Base-by-base conservation (phyloP, 495 filamentous ascomycete genomes). In the Sordaria brevicollis region DNA sequence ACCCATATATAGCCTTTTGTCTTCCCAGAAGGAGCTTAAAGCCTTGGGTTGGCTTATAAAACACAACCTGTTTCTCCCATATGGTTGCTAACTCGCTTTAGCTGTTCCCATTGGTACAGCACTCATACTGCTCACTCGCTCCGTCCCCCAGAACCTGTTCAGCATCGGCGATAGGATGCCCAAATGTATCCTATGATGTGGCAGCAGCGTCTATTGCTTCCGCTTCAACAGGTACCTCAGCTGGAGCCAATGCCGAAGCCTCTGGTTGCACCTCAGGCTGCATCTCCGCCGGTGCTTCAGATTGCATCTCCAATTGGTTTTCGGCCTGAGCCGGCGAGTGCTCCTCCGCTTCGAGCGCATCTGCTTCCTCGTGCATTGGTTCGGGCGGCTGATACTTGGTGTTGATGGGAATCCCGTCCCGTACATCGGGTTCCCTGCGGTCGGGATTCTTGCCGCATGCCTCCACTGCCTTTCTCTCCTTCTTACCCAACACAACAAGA, bases 401-500 rank as follows among this genome's bases (percentile, higher is more conserved):
- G 67, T 81, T 82, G 38, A 73, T 73, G 5, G 77, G 70, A 8
- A 39, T 33, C 3, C 77, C 80, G n/a, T 76, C 68, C 65, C 71
- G 71, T 9, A 84, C 13, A 34, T 85, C 83, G 1, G 69, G 67
- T 71, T 84, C 83, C 66, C 66, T 78, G n/a, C 83, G 80, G 65
- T 81, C 71, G 2, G 83, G 84, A 39, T 86, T 85, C 39, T 77
- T 81, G 41, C 78, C 77, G 11, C 77, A 75, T 17, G 68, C 76
- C 2, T 72, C 80, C 38, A 88, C 80, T 4, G 74, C 69, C 0
- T 76, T 73, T 37, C 72, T 78, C 78, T 88, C 84, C 71, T 86
- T 87, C 68, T 79, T 78, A 39, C 83, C 80, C 21, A 88, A 74
- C 5, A 79, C 76, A 35, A 88, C 78, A 5, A 80, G 71, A 57